These are phyloP conservation scores for Exophiala lecanii-corni DNA, from an alignment of 2,329 filamentous ascomycete species.

Conservation along the genomic window DNA sequence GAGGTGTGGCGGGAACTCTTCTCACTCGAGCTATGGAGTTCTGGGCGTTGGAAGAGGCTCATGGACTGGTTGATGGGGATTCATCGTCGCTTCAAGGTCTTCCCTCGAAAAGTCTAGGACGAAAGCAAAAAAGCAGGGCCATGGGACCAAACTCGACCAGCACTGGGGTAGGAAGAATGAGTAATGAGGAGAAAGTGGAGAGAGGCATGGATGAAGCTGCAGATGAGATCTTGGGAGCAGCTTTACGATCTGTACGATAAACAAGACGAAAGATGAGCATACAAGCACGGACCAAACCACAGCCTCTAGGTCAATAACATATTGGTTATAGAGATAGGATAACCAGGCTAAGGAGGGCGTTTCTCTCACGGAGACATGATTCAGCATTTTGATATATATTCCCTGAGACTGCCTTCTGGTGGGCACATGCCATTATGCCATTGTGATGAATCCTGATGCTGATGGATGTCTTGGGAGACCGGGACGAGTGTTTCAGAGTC, in stretches of 20 bases:
- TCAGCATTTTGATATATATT: no score
- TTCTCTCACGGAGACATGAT: no score
- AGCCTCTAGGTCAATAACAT: no score
- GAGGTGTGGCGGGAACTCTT: slow-evolving; percentile 43
- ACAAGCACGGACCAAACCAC: no score
- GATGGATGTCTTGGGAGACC: no score
- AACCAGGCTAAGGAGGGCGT: no score
- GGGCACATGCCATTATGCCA: no score
- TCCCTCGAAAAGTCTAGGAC: slow-evolving; percentile 1
- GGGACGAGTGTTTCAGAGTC: no score
- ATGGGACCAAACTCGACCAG: background rate
- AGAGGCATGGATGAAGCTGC: slow-evolving; percentile 38
- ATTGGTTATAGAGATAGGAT: no score
- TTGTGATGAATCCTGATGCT: no score
- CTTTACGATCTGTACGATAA: slow-evolving; percentile 27
- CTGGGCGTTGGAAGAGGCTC: slow-evolving; percentile 40
- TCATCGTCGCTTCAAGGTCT: slow-evolving; percentile 5
- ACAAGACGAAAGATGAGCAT: no score
- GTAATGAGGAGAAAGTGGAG: slow-evolving; percentile 18
- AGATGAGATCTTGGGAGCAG: slow-evolving; percentile 37
- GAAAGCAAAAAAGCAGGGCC: slow-evolving; percentile 15
- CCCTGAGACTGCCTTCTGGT: no score
- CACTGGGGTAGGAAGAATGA: slow-evolving; percentile 3
- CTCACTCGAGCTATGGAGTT: slow-evolving; percentile 43
- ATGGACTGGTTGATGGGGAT: slow-evolving; percentile 16